Evolutionary conservation across 495 filamentous ascomycete species (phyloP).

Genomic region (Xylaria bambusicola): DNA sequence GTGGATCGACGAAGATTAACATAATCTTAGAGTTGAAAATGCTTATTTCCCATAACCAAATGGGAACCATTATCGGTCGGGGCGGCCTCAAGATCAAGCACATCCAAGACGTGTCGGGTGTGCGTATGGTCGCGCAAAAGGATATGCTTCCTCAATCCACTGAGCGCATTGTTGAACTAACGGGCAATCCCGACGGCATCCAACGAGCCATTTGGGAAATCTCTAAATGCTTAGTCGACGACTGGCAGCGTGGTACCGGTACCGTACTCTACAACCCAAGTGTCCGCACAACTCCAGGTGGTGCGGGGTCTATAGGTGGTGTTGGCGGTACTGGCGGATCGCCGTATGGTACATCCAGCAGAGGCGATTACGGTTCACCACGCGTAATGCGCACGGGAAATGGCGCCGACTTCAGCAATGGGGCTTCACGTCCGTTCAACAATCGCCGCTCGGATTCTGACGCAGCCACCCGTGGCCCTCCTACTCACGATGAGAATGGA

Average conservation of each 20-base stretch:
- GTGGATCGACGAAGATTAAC: conserved; percentile 26
- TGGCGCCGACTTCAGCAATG: conserved; percentile 89
- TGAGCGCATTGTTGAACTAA: conserved; percentile 96
- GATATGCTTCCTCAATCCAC: conserved; percentile 99
- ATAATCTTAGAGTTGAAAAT: conserved; percentile 77
- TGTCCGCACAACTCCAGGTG: conserved; percentile 72
- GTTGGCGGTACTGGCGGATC: conserved; percentile 40
- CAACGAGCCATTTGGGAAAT: conserved; percentile 98
- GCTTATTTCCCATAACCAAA: conserved; percentile 98
- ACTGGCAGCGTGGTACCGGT: conserved; percentile 93
- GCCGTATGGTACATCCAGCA: conserved; percentile 33
- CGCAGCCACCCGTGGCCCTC: conserved; percentile 67
- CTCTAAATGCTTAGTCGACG: conserved; percentile 96
- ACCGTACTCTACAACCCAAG: conserved; percentile 97
- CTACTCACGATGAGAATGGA: conserved; percentile 88
- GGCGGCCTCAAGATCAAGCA: conserved; percentile 98
- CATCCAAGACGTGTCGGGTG: conserved; percentile 95
- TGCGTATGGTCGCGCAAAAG: conserved; percentile 98
- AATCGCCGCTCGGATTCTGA: conserved; percentile 83
- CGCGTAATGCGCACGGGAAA: conserved; percentile 95
- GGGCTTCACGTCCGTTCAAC: conserved; percentile 46
- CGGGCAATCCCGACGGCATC: conserved; percentile 89
- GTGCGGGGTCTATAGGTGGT: conserved; percentile 45
- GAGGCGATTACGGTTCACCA: conserved; percentile 57
- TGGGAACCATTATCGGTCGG: conserved; percentile 98